phyloP scores from a whole-genome alignment of 169 alveolate genomes.

The Cryptosporidium ryanae region DNA sequence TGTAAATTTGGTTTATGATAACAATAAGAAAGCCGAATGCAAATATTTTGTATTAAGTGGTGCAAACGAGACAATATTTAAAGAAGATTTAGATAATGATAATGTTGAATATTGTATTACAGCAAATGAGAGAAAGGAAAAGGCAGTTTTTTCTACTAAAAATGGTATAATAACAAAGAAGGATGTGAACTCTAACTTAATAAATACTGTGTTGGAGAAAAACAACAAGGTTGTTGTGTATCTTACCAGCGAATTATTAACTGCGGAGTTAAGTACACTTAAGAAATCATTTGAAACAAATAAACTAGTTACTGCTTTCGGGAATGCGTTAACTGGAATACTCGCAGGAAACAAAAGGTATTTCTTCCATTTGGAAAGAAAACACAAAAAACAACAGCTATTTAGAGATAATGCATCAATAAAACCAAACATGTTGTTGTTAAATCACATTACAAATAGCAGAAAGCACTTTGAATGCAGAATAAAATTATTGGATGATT shows the following conservation, averaged over 20 bases:
- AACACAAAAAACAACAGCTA: background rate
- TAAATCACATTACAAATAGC: slow-evolving; percentile 7
- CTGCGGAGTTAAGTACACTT: slow-evolving; percentile 1
- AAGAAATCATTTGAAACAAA: slow-evolving; percentile 5
- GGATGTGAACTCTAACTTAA: slow-evolving; percentile 15
- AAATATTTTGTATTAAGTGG: background rate
- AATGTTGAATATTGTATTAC: slow-evolving; percentile 35
- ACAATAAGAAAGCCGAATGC: background rate
- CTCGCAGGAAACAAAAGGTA: background rate
- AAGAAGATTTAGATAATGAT: background rate
- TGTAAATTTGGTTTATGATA: background rate
- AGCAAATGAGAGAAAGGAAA: slow-evolving; percentile 33
- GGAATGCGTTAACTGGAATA: slow-evolving; percentile 24
- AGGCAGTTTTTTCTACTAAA: slow-evolving; percentile 9
- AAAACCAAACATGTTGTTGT: slow-evolving; percentile 4
- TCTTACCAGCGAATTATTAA: slow-evolving; percentile 14
- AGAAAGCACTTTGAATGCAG: slow-evolving; percentile 16
- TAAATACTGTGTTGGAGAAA: slow-evolving; percentile 11
- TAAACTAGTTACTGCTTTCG: slow-evolving; percentile 14
- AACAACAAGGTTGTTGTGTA: slow-evolving; percentile 14
- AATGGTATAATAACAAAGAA: slow-evolving; percentile 5
- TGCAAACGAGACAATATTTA: background rate
- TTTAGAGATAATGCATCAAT: background rate
- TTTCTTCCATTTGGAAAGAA: slow-evolving; percentile 37
- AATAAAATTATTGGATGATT: slow-evolving; percentile 6